phyloP scores from a whole-genome alignment of 345 rosid genomes.

The Syzygium aromaticum region DNA sequence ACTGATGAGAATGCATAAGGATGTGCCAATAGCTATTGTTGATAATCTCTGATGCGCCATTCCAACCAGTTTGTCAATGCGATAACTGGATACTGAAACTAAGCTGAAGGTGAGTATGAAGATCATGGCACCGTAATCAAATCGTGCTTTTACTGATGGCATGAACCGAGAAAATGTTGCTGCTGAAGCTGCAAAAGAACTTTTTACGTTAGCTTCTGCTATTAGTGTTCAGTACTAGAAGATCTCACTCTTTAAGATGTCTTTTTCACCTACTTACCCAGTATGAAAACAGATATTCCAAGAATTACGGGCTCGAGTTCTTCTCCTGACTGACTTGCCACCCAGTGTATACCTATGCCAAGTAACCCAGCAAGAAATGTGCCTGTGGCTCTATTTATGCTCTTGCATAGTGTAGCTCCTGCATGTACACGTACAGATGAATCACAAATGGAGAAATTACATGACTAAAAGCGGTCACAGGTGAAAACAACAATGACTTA shows the following conservation, averaged over 20 bases:
- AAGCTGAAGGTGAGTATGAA: conserved; percentile 79
- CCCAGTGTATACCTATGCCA: conserved; percentile 56
- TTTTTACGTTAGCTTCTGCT: not conserved
- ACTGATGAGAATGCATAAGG: conserved; percentile 50
- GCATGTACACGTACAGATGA: not conserved
- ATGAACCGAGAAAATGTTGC: conserved; percentile 73
- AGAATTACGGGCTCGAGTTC: conserved; percentile 41
- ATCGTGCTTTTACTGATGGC: conserved; percentile 56
- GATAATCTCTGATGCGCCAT: conserved; percentile 56
- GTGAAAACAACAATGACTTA: not conserved
- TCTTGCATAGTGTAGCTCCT: conserved; percentile 63
- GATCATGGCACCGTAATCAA: conserved; percentile 70
- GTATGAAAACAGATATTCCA: conserved; percentile 48
- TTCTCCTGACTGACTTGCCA: conserved; percentile 46
- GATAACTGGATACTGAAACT: conserved; percentile 55
- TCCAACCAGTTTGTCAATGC: conserved; percentile 42
- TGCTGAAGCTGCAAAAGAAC: conserved; percentile 44
- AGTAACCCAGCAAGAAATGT: conserved; percentile 63
- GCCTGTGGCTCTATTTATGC: conserved; percentile 54
- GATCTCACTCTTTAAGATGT: not conserved
- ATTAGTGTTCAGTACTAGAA: not conserved
- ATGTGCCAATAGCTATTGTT: conserved; percentile 52
- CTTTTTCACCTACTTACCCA: conserved; percentile 31
- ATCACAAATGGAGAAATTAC: not conserved
- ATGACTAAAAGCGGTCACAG: not conserved